Conservation (phyloP, 2,329 filamentous ascomycete species). For the Corniculantispora saksenae region DNA sequence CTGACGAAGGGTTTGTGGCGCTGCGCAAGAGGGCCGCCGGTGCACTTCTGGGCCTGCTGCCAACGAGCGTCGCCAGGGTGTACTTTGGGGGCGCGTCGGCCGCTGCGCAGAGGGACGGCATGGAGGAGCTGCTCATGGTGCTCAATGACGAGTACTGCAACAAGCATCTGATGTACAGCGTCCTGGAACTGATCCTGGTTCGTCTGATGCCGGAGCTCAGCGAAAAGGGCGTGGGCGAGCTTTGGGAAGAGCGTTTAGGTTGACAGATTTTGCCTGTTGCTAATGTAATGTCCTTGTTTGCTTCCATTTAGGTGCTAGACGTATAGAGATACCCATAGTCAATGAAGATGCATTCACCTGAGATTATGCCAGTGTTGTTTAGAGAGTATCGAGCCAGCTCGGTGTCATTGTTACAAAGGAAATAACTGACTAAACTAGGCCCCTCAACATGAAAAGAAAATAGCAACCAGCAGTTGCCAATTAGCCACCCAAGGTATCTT, state of each 20-base stretch:
- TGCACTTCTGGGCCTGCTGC: slow-evolving; percentile 53
- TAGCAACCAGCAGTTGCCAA: slow-evolving; percentile 10
- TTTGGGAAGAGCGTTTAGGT: slow-evolving; percentile 71
- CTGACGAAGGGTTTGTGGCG: slow-evolving; percentile 58
- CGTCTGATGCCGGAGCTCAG: slow-evolving; percentile 81
- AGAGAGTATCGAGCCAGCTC: slow-evolving; percentile 12
- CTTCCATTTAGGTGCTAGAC: background rate
- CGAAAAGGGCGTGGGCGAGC: slow-evolving; percentile 68
- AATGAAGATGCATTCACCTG: background rate
- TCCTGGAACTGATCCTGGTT: slow-evolving; percentile 80
- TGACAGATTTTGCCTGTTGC: slow-evolving; percentile 15
- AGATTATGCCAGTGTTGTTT: background rate
- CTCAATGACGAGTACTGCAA: slow-evolving; percentile 87
- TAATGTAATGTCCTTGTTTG: background rate
- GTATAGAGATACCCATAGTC: slow-evolving; percentile 7
- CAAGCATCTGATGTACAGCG: slow-evolving; percentile 81
- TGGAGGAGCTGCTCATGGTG: slow-evolving; percentile 69
- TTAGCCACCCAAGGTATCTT: background rate
- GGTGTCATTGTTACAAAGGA: slow-evolving; percentile 10
- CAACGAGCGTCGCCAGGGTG: slow-evolving; percentile 47
- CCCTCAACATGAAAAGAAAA: background rate
- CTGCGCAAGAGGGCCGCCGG: slow-evolving; percentile 69
- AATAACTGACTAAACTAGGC: slow-evolving; percentile 7
- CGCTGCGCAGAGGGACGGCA: slow-evolving; percentile 51
- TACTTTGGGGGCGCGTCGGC: slow-evolving; percentile 46